A percentile compares a stretch with the other conserved stretches of the same genome.
These are phyloP conservation scores for Simplicillium aogashimaense DNA, from an alignment of 2,329 filamentous ascomycete species.

Conservation along the genomic window DNA sequence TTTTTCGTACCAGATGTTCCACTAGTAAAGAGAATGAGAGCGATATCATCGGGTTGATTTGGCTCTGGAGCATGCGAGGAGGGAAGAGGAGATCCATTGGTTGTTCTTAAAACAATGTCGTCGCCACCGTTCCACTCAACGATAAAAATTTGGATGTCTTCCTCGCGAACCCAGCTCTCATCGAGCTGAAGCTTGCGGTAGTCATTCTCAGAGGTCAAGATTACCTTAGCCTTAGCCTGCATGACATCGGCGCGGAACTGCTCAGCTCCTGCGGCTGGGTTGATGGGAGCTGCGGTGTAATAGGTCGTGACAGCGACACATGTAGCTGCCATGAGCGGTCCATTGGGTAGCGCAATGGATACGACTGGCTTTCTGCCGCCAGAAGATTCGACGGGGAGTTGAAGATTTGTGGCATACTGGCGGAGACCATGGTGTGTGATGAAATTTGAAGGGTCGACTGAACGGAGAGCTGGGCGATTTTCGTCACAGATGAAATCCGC, in stretches of 20 bases:
- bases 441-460: slow-evolving; percentile 12
- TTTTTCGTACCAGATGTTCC: slow-evolving; percentile 51
- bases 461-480: slow-evolving; percentile 17
- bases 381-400: slow-evolving; percentile 13
- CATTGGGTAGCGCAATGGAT: slow-evolving; percentile 42
- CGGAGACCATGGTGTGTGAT: slow-evolving; percentile 21
- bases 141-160: slow-evolving; percentile 26
- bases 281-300: slow-evolving; percentile 42
- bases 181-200: slow-evolving; percentile 26
- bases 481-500: slow-evolving; percentile 21
- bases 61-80: slow-evolving; percentile 10
- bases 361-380: slow-evolving; percentile 28
- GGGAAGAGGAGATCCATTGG: slow-evolving; percentile 7
- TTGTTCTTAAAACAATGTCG: slow-evolving; percentile 20
- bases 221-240: slow-evolving; percentile 32
- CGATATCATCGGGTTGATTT: slow-evolving; percentile 35
- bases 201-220: slow-evolving; percentile 33
- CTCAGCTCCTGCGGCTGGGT: slow-evolving; percentile 33
- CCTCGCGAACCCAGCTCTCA: slow-evolving; percentile 16
- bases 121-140: slow-evolving; percentile 25
- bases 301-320: slow-evolving; percentile 37
- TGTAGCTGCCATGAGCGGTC: slow-evolving; percentile 39
- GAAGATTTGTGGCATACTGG: slow-evolving; percentile 21
- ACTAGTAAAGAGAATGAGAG: slow-evolving; percentile 45
- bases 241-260: slow-evolving; percentile 41